Evolutionary conservation across 2,329 filamentous ascomycete species (phyloP).

Genomic region (Alternaria angustiovoidea): DNA sequence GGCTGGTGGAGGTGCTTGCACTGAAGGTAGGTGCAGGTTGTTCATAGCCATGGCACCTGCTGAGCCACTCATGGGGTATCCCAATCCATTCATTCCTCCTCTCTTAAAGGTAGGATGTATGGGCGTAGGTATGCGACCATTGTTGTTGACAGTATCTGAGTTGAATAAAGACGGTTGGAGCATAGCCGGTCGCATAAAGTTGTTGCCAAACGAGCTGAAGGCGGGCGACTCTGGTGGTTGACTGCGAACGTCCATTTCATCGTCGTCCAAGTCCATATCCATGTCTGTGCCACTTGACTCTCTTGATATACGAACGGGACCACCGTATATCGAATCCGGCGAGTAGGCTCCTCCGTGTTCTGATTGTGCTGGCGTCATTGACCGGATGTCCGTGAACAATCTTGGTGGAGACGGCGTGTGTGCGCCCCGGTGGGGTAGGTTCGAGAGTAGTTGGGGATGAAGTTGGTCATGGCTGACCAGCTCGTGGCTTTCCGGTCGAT

Average conservation of each 20-base stretch:
- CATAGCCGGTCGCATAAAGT: conserved; percentile 46
- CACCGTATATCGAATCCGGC: conserved; percentile 34
- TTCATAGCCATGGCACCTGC: conserved; percentile 32
- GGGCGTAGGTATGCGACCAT: conserved; percentile 51
- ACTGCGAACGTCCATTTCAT: conserved; percentile 44
- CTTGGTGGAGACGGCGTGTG: conserved; percentile 40
- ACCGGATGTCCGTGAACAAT: conserved; percentile 33
- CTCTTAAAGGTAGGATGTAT: conserved; percentile 50
- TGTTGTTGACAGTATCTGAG: conserved; percentile 26
- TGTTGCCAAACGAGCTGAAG: conserved; percentile 28
- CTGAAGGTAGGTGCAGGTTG: conserved; percentile 20
- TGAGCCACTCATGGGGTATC: conserved; percentile 40
- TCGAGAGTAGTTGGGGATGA: conserved; percentile 27
- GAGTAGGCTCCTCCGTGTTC: conserved; percentile 38
- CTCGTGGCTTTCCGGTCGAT: conserved; percentile 33
- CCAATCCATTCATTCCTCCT: conserved; percentile 36
- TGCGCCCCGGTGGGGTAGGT: conserved; percentile 34
- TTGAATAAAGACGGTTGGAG: conserved; percentile 42
- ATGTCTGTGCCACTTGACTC: conserved; percentile 35
- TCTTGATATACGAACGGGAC: conserved; percentile 30
- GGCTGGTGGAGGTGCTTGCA: conserved; percentile 29
- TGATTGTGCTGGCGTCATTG: conserved; percentile 43
- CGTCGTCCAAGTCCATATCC: conserved; percentile 51
- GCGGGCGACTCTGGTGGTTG: conserved; percentile 49
- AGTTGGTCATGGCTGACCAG: conserved; percentile 29